Conservation (phyloP, 2,329 filamentous ascomycete genomes). For the Colletotrichum salicis region DNA sequence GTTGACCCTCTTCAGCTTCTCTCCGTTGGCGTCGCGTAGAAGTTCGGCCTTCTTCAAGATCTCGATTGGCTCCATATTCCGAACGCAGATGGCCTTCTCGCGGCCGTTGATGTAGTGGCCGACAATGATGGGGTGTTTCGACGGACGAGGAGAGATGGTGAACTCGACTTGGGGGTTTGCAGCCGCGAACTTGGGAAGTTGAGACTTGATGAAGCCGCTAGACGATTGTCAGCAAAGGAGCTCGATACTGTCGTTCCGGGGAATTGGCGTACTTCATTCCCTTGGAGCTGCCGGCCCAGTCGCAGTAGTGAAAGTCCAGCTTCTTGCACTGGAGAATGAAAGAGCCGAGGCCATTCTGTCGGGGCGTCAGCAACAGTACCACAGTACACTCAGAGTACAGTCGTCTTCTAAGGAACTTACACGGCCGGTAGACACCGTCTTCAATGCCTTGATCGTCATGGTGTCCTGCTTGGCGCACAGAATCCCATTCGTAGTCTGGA, state of each 20-base stretch:
- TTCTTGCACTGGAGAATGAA: slow-evolving; percentile 98
- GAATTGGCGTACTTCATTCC: slow-evolving; percentile 82
- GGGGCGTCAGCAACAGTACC: neutral
- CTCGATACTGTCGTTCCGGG: neutral
- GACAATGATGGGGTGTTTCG: slow-evolving; percentile 87
- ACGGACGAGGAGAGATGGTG: slow-evolving; percentile 87
- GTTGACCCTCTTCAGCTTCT: slow-evolving; percentile 73
- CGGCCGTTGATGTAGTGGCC: slow-evolving; percentile 94
- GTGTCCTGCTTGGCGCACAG: slow-evolving; percentile 26
- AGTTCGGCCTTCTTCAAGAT: slow-evolving; percentile 83
- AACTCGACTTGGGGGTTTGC: slow-evolving; percentile 91
- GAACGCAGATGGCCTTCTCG: slow-evolving; percentile 86
- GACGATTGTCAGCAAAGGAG: slow-evolving; percentile 40
- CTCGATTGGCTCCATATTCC: slow-evolving; percentile 83
- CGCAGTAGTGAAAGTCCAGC: slow-evolving; percentile 96
- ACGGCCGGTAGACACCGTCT: slow-evolving; percentile 63
- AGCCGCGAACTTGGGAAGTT: slow-evolving; percentile 81
- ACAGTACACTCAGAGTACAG: no score
- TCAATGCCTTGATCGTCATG: slow-evolving; percentile 67
- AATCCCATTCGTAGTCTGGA: slow-evolving; percentile 16
- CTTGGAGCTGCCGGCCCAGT: slow-evolving; percentile 90
- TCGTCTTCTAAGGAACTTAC: slow-evolving; percentile 48
- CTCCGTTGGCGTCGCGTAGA: slow-evolving; percentile 78
- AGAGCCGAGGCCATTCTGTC: slow-evolving; percentile 92
- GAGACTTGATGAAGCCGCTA: slow-evolving; percentile 83